Conservation (phyloP, 192 early-diverging fungal genomes). For the Globomyces pollinis-pini region DNA sequence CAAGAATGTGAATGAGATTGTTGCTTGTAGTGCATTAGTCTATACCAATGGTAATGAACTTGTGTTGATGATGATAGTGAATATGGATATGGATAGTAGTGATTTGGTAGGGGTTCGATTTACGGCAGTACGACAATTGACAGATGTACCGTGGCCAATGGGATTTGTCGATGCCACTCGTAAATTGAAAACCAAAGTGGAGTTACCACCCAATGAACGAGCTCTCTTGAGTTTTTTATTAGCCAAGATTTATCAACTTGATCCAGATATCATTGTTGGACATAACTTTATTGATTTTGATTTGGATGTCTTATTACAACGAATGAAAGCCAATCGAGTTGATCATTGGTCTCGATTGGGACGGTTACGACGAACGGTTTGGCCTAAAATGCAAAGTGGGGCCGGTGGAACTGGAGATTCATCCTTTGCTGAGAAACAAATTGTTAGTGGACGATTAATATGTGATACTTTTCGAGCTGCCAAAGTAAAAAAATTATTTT, state of each 20-base stretch:
- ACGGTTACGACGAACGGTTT: constrained; percentile 68
- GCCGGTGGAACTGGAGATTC: constrained; percentile 75
- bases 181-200: constrained; percentile 45
- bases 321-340: constrained; percentile 75
- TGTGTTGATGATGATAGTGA: constrained; percentile 29
- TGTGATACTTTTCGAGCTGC: constrained; percentile 89
- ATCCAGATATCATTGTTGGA: constrained; percentile 91
- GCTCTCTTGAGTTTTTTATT: constrained; percentile 73
- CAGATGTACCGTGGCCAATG: constrained; percentile 65
- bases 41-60: constrained; percentile 60
- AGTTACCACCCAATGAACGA: constrained; percentile 58
- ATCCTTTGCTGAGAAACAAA: constrained; percentile 63
- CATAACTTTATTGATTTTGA: constrained; percentile 97
- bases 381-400: constrained; percentile 77
- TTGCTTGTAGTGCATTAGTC: constrained; percentile 64
- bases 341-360: constrained; percentile 85
- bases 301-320: constrained; percentile 84
- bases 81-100: constrained; percentile 24
- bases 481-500: too few species aligned
- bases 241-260: constrained; percentile 64
- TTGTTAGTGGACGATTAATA: constrained; percentile 77
- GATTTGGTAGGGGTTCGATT: constrained; percentile 35
- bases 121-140: constrained; percentile 66
- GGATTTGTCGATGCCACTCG: constrained; percentile 60
- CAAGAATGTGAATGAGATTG: constrained; percentile 85